These are phyloP conservation scores for Spiraea crenata DNA, from an alignment of 331 rosid genomes.

Conservation along the genomic window DNA sequence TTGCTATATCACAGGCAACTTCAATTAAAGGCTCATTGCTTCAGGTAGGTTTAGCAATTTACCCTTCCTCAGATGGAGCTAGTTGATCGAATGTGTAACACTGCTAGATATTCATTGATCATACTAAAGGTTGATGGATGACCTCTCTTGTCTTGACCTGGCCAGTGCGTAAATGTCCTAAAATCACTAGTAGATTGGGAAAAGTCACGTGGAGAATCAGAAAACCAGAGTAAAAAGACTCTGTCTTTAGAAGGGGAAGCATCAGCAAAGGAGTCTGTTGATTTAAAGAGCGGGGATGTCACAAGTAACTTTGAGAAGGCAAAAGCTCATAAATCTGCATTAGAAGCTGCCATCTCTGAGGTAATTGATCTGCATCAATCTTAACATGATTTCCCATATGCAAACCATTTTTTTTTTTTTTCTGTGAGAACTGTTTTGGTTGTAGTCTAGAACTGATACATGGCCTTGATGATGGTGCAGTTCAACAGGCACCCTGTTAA, in stretches of 20 bases:
- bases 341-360: slow-evolving; percentile 93
- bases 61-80: slow-evolving; percentile 22
- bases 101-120: slow-evolving; percentile 17
- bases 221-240: slow-evolving; percentile 43
- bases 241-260: slow-evolving; percentile 49
- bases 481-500: slow-evolving; percentile 86
- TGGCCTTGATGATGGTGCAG: slow-evolving; percentile 53
- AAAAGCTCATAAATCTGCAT: slow-evolving; percentile 90
- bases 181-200: slow-evolving; percentile 99
- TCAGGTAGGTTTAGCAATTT: slow-evolving; percentile 61
- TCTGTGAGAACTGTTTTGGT: slow-evolving; percentile 23
- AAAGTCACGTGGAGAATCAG: slow-evolving; percentile 56
- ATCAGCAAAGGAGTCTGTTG: slow-evolving; percentile 60
- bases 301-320: slow-evolving; percentile 87
- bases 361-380: slow-evolving; percentile 32
- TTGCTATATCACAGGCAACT: slow-evolving; percentile 65
- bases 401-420: slow-evolving; percentile 4
- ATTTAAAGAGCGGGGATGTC: slow-evolving; percentile 12
- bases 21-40: slow-evolving; percentile 93
- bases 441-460: slow-evolving; percentile 41
- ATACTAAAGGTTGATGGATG: slow-evolving; percentile 23
- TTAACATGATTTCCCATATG: not conserved
- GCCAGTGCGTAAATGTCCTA: slow-evolving; percentile 89
- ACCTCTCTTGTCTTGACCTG: slow-evolving; percentile 34
- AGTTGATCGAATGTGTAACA: slow-evolving; percentile 18